Evolutionary conservation across 306 rosid genomes (phyloP), one percentile per base, ranked within the genome.

Genomic region (Canavalia gladiata): DNA sequence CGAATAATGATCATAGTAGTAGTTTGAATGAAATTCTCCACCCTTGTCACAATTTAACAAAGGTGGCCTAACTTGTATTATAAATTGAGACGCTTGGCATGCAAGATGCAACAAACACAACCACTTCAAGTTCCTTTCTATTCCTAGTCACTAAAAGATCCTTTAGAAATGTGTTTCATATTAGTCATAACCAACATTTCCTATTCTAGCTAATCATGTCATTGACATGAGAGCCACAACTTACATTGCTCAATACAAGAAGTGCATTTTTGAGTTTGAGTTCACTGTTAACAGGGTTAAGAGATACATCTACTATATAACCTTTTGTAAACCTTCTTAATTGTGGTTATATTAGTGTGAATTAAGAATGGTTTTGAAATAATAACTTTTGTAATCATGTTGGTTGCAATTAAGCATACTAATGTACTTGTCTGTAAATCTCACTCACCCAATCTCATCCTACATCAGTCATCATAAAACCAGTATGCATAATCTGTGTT

Each of bases 141-240:
- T 12, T 71, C 54, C 49, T 12, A 37, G 6, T 43, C 78, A 80
- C 74, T 2, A 57, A 59, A 55, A 33, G 1, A 34, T 37, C 12
- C 70, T 72, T 6, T 49, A 76, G 46, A 42, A 4, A 30, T 76
- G 43, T 72, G 9, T 65, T 70, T 51, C 31, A 58, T 25, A 50
- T 6, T 18, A 18, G 25, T 34, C 7, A 30, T 41, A 56, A 41
- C 9, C 7, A 59, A 41, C 30, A 13, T 77, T 92, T 78, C 90
- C 97, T 35, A 34, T 91, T 51, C 89, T 91, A 0, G 97, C 95
- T 9, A 97, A 91, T 73, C 99, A 90, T 68, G 90, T 79, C 39
- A 89, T 95, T 76, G 92, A 95, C 63, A 78, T 58, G 78, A 92
- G 85, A 66, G 97, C 99, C 25, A 80, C 85, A 0, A 91, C 62